Evolutionary conservation across 1,284 basidiomycete species (phyloP).

Genomic region (Marasmius oreades): DNA sequence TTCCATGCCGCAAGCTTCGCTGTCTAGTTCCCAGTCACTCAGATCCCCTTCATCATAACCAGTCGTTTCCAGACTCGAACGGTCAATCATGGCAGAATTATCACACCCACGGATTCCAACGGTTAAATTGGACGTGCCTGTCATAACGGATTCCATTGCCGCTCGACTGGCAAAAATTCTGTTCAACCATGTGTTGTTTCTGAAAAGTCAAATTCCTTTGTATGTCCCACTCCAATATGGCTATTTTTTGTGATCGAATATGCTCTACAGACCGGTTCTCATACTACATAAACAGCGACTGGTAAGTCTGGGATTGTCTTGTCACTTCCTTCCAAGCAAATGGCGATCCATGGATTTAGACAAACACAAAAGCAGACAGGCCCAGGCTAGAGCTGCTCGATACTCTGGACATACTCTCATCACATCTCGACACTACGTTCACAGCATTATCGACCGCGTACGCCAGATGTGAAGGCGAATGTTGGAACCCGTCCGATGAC

Average conservation of each 20-base stretch:
- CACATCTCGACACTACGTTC: conserved; percentile 71
- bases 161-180: conserved; percentile 56
- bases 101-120: conserved; percentile 27
- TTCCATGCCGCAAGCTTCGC: no score
- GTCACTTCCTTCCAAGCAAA: not conserved
- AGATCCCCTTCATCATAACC: no score
- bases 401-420: conserved; percentile 66
- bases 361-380: conserved; percentile 46
- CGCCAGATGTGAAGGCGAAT: conserved; percentile 28
- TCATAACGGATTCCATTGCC: conserved; percentile 54
- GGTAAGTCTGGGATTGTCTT: not conserved
- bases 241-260: not conserved
- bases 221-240: conserved; percentile 13
- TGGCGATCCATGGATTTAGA: conserved; percentile 20
- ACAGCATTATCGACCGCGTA: conserved; percentile 63
- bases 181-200: conserved; percentile 64
- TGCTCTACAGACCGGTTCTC: conserved; percentile 48
- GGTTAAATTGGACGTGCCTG: conserved; percentile 46
- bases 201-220: conserved; percentile 77
- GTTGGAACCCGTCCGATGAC: no score
- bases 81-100: not conserved
- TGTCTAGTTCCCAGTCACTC: no score
- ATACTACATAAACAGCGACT: not conserved
- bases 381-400: conserved; percentile 56
- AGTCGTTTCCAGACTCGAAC: no score